A percentile compares a stretch with the other conserved stretches of the same genome.
Conservation (phyloP, 208 protist species). For the Vickermania ingenoplastis region DNA sequence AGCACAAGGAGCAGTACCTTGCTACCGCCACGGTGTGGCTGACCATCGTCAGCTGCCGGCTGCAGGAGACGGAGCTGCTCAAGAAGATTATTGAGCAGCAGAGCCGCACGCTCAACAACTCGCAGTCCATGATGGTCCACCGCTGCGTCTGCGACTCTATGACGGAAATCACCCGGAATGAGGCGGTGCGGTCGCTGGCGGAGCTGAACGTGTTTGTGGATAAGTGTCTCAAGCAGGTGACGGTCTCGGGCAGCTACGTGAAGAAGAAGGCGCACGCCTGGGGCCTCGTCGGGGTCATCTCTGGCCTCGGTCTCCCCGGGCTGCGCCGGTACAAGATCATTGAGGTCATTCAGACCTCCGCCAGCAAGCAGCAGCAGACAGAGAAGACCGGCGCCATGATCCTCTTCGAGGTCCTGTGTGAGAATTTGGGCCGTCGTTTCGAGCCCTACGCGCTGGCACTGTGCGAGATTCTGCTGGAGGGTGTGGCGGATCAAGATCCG, state of each 20-base stretch:
- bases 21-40: constrained; percentile 83
- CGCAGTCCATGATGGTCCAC: constrained; percentile 82
- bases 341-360: constrained; percentile 41
- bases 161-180: constrained; percentile 77
- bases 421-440: constrained; percentile 61
- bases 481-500: constrained; percentile 71
- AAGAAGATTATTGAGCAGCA: constrained; percentile 85
- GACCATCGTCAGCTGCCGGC: constrained; percentile 79
- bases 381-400: constrained; percentile 81
- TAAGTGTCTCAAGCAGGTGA: constrained; percentile 84
- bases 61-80: constrained; percentile 70
- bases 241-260: constrained; percentile 80
- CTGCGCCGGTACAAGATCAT: constrained; percentile 70
- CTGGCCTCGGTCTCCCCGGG: constrained; percentile 67
- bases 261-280: constrained; percentile 90
- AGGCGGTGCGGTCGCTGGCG: constrained; percentile 40
- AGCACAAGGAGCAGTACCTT: constrained; percentile 83
- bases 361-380: constrained; percentile 58
- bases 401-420: constrained; percentile 75
- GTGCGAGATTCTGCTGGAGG: constrained; percentile 55
- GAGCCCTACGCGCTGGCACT: constrained; percentile 84
- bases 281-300: constrained; percentile 75
- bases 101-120: constrained; percentile 82
- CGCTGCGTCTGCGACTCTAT: constrained; percentile 82
- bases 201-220: constrained; percentile 84